Percentiles rank a stretch among this genome's conserved stretches.
Conservation (phyloP, 768 basidiomycete genomes). For the Russula virescens region DNA sequence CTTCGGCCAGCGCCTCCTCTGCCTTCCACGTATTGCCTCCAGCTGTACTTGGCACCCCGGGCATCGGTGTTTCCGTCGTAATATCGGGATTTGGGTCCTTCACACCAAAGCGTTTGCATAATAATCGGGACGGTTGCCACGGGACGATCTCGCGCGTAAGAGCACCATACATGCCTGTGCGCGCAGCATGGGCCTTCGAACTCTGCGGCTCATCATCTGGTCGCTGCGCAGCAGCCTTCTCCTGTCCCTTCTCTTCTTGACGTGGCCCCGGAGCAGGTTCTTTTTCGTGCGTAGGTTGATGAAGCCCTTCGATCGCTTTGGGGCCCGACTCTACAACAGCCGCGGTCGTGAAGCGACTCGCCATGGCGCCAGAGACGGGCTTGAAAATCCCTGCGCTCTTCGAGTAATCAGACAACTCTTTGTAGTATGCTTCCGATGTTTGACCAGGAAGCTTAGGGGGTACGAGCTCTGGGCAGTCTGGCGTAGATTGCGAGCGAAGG, state of each 20-base stretch:
- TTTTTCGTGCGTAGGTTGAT: slow-evolving; percentile 43
- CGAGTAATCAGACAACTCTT: slow-evolving; percentile 81
- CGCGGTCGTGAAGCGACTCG: slow-evolving; percentile 85
- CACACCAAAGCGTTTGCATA: slow-evolving; percentile 93
- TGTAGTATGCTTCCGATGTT: slow-evolving; percentile 61
- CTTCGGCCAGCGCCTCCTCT: slow-evolving; percentile 22
- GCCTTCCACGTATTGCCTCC: slow-evolving; percentile 15
- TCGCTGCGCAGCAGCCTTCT: slow-evolving; percentile 41
- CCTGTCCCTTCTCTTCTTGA: slow-evolving; percentile 37
- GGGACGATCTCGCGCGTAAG: slow-evolving; percentile 68
- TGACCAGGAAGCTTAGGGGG: slow-evolving; percentile 55
- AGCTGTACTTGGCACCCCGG: slow-evolving; percentile 5
- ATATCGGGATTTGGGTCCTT: slow-evolving; percentile 73
- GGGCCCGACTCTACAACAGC: slow-evolving; percentile 63
- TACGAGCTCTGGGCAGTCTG: slow-evolving; percentile 37
- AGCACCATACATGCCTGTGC: slow-evolving; percentile 83
- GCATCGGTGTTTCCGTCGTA: slow-evolving; percentile 30
- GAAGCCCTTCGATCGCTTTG: slow-evolving; percentile 56
- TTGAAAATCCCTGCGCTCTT: slow-evolving; percentile 88
- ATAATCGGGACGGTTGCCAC: slow-evolving; percentile 78
- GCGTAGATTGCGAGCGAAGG: slow-evolving; percentile 62
- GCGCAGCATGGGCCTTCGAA: slow-evolving; percentile 77
- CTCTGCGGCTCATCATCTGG: slow-evolving; percentile 52
- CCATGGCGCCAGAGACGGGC: slow-evolving; percentile 89
- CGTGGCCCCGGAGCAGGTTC: slow-evolving; percentile 7